phyloP scores from a whole-genome alignment of 2,329 filamentous ascomycete genomes.

The Aureobasidium melanogenum region DNA sequence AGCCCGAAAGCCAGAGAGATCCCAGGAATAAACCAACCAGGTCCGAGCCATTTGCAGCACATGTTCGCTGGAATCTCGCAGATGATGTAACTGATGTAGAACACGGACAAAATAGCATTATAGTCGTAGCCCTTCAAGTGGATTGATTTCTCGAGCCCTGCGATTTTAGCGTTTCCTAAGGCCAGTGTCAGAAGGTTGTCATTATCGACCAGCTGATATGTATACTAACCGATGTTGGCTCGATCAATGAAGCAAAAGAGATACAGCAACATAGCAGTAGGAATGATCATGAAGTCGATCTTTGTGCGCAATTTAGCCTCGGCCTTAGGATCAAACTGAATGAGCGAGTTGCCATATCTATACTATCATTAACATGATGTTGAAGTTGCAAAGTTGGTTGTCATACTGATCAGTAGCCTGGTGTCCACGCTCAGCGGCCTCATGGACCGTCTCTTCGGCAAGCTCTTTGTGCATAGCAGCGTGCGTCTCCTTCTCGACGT shows the following conservation, averaged over 20 bases:
- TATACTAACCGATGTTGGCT: conserved; percentile 55
- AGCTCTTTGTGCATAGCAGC: conserved; percentile 6
- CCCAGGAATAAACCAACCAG: conserved; percentile 60
- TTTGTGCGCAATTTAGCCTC: conserved; percentile 53
- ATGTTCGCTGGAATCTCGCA: conserved; percentile 64
- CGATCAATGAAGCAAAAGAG: conserved; percentile 68
- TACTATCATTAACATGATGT: conserved; percentile 7
- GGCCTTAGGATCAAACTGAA: conserved; percentile 48
- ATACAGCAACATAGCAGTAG: conserved; percentile 58
- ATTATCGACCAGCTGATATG: not conserved
- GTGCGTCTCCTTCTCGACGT: not conserved
- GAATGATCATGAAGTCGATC: conserved; percentile 57
- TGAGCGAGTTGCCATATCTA: conserved; percentile 42
- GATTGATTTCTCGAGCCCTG: conserved; percentile 38
- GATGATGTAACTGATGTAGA: conserved; percentile 65
- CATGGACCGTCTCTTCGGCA: conserved; percentile 20
- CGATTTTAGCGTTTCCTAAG: conserved; percentile 59
- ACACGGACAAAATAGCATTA: conserved; percentile 57
- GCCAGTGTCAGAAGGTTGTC: not conserved
- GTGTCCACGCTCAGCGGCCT: conserved; percentile 37
- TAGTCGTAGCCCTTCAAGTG: conserved; percentile 50
- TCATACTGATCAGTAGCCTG: conserved; percentile 40
- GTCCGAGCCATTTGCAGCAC: conserved; percentile 61
- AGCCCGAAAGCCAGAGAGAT: conserved; percentile 56
- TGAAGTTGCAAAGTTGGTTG: not conserved